Conservation (phyloP, 352 stramenopile genomes). For the Globisporangium takayamanum region DNA sequence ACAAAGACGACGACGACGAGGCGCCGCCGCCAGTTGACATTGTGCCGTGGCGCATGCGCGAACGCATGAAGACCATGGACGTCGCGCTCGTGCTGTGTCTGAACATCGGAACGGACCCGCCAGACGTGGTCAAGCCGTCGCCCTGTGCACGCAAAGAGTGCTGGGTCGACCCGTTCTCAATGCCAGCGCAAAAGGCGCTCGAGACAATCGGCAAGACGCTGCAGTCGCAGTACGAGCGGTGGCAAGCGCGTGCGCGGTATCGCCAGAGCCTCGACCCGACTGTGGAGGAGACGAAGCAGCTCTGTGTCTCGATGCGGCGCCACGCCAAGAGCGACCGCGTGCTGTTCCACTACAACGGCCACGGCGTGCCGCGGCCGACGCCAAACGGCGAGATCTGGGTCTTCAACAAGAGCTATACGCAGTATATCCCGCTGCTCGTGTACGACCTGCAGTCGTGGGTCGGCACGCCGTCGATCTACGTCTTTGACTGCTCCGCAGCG, state of each 20-base stretch:
- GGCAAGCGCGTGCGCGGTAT: conserved; percentile 93
- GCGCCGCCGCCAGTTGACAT: conserved; percentile 32
- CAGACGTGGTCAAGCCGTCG: conserved; percentile 94
- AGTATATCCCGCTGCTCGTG: conserved; percentile 98
- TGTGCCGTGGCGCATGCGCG: conserved; percentile 79
- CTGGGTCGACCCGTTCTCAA: conserved; percentile 96
- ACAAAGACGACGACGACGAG: conserved; percentile 25
- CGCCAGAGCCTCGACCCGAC: conserved; percentile 95
- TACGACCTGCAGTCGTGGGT: conserved; percentile 94
- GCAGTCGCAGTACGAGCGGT: conserved; percentile 95
- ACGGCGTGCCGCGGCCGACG: conserved; percentile 97
- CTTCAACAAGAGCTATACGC: conserved; percentile 99
- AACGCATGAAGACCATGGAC: conserved; percentile 89
- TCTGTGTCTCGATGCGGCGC: conserved; percentile 91
- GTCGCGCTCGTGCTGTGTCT: conserved; percentile 96
- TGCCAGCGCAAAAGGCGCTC: conserved; percentile 92
- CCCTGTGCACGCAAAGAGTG: conserved; percentile 96
- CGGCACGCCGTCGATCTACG: conserved; percentile 92
- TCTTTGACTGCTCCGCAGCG: conserved; percentile 97
- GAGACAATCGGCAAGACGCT: conserved; percentile 94
- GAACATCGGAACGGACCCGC: conserved; percentile 97
- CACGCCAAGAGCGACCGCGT: conserved; percentile 92
- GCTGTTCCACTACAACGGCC: conserved; percentile 99
- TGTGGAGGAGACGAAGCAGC: conserved; percentile 92
- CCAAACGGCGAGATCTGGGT: conserved; percentile 98